These are phyloP conservation scores for Uronychia setigera DNA, from an alignment of 73 alveolate species.

Conservation along the genomic window DNA sequence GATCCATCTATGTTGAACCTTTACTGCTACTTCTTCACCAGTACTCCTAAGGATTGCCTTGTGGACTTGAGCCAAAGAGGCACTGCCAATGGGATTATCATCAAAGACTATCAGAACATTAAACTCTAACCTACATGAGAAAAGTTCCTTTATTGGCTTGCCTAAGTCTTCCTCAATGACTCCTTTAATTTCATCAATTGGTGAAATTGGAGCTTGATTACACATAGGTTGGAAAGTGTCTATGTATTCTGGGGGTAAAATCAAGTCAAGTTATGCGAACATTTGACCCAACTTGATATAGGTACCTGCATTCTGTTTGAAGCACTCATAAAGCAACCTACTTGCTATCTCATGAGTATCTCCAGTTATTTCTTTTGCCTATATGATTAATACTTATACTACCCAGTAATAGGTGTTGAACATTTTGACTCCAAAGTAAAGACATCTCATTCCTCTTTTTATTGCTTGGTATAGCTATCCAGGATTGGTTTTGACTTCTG, in stretches of 20 bases:
- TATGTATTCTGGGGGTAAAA: constrained; percentile 73
- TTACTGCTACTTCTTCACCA: constrained; percentile 82
- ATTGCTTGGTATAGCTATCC: background rate
- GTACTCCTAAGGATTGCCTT: constrained; percentile 65
- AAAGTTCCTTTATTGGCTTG: constrained; percentile 47
- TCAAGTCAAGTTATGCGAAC: constrained; percentile 64
- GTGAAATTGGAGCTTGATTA: constrained; percentile 64
- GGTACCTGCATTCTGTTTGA: constrained; percentile 74
- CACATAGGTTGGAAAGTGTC: constrained; percentile 65
- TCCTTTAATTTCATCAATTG: constrained; percentile 52
- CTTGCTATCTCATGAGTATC: background rate
- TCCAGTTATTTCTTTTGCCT: too few relatives aligned
- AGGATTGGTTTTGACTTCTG: background rate
- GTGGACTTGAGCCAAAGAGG: constrained; percentile 84
- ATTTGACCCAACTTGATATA: constrained; percentile 80
- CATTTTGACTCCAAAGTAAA: background rate
- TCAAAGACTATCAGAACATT: constrained; percentile 71
- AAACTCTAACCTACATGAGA: constrained; percentile 27
- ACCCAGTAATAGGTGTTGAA: background rate
- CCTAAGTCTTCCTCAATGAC: constrained; percentile 63
- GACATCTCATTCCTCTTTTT: background rate
- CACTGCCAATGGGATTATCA: constrained; percentile 73
- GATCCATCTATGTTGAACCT: constrained; percentile 56
- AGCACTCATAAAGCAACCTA: constrained; percentile 45
- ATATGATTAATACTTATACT: too few relatives aligned